Evolutionary conservation across 108 stramenopile species (phyloP).

Genomic region (Nitzschia inconspicua): DNA sequence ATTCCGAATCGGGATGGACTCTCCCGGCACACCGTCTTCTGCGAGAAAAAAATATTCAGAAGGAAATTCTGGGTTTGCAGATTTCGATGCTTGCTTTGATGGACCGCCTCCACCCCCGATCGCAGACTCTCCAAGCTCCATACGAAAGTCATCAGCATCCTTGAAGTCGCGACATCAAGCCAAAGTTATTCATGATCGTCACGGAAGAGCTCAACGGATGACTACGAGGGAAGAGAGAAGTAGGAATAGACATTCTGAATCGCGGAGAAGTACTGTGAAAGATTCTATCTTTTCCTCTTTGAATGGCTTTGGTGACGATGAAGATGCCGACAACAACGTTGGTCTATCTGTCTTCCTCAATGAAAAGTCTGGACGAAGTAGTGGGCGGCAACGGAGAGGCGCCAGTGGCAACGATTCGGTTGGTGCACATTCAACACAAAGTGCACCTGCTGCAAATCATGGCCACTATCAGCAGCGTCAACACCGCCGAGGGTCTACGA

Average conservation of each 20-base stretch:
- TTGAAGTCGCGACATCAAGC: too few species aligned
- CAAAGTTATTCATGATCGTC: too few species aligned
- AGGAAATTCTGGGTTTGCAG: too few species aligned
- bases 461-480: neutral
- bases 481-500: neutral
- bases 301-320: constrained; percentile 1
- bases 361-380: neutral
- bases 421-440: constrained; percentile 15
- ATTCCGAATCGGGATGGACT: too few species aligned
- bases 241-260: constrained; percentile 5
- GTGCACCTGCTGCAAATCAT: constrained; percentile 11
- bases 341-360: neutral
- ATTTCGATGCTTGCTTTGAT: too few species aligned
- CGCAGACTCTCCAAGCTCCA: neutral
- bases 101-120: neutral
- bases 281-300: constrained; percentile 16
- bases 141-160: neutral
- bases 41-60: too few species aligned
- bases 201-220: neutral
- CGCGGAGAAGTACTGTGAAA: constrained; percentile 11
- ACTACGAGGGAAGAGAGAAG: constrained; percentile 6
- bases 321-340: neutral
- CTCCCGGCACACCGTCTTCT: too few species aligned
- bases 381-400: neutral
- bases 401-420: neutral